These are phyloP conservation scores for Penicillium freii DNA, from an alignment of 2,329 filamentous ascomycete species.

Conservation along the genomic window DNA sequence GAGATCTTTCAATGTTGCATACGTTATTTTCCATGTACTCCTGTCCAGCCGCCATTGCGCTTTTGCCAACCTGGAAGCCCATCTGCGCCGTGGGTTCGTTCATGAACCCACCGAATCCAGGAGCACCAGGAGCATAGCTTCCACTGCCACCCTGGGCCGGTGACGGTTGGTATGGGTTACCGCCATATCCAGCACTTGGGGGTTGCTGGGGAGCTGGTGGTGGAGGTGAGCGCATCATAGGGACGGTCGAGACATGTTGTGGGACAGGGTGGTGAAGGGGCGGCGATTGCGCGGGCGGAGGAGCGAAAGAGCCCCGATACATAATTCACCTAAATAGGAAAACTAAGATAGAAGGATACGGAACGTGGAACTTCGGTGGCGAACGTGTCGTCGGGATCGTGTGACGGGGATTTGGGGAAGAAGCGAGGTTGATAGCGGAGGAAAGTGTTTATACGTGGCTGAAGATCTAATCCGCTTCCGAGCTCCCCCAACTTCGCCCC, in stretches of 20 bases:
- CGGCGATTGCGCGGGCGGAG: conserved; percentile 73
- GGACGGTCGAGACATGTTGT: conserved; percentile 96
- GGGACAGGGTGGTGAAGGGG: conserved; percentile 96
- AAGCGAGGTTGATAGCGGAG: conserved; percentile 14
- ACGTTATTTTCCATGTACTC: conserved; percentile 96
- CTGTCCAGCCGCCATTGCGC: conserved; percentile 84
- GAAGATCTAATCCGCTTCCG: conserved; percentile 29
- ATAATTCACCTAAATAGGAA: conserved; percentile 49
- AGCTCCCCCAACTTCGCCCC: conserved; percentile 22
- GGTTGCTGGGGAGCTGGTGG: conserved; percentile 72
- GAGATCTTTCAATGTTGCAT: conserved; percentile 33
- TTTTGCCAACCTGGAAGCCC: conserved; percentile 90
- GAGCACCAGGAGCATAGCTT: conserved; percentile 37
- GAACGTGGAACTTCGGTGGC: conserved; percentile 2
- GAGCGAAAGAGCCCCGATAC: conserved; percentile 82
- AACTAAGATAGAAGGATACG: conserved; percentile 12
- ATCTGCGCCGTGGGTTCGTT: conserved; percentile 94
- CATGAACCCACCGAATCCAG: conserved; percentile 86
- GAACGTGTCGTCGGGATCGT: conserved; percentile 6
- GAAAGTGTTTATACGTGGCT: conserved; percentile 36
- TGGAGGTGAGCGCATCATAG: conserved; percentile 91
- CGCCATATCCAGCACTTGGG: conserved; percentile 50
- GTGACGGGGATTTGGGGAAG: conserved; percentile 8
- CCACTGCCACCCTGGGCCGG: conserved; percentile 43
- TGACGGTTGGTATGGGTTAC: conserved; percentile 51